Base-by-base conservation (phyloP, 2,329 filamentous ascomycete genomes). In the Fusarium acutatum region DNA sequence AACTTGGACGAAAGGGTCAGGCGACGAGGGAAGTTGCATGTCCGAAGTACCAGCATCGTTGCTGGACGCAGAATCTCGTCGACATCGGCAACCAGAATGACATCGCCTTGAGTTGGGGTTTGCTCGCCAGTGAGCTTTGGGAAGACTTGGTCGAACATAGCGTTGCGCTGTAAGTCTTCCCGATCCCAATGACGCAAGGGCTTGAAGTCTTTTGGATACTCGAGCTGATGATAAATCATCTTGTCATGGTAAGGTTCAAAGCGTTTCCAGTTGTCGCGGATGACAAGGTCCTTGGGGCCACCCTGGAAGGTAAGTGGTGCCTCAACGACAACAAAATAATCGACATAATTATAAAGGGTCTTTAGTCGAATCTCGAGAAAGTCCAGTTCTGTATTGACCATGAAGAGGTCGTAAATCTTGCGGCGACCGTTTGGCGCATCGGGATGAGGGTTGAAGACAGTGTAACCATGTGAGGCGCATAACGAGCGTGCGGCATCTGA, bases 251-350 rank as follows among this genome's bases (percentile, higher is more conserved):
- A 92, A 18, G 83, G 78, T 18, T 80, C 75, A 75, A 92, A 90
- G 12, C 81, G 81, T 30, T 82, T 79, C 84, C 88, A 86, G 79
- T 88, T 88, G 18, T 88, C 83, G 18, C 83, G 81, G 64, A 91
- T 83, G 40, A 83, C 78, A 18, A 91, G 82, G 4, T 87, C 85
- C 80, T 92, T 92, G 14, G 83, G 80, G 3, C 81, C 81, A 40
- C 86, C 86, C 22, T 89, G 90, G 73, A 92, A 92, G 3, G 89
- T 91, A 56, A 82, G 85, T 24, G 82, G 79, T 2, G 87, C 86
- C 81, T 92, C 90, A 57, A 92, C 85, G 38, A 92, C 85, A 75
- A 92, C 83, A 74, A 91, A 92, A 80, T 91, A 91, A 81, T 92
- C 90, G 67, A 92, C 89, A 46, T 87, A 81, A 43, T 86, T 80